Evolutionary conservation across 306 rosid genomes (phyloP), one percentile per base, ranked within the genome.

Genomic region (Quercus glauca): DNA sequence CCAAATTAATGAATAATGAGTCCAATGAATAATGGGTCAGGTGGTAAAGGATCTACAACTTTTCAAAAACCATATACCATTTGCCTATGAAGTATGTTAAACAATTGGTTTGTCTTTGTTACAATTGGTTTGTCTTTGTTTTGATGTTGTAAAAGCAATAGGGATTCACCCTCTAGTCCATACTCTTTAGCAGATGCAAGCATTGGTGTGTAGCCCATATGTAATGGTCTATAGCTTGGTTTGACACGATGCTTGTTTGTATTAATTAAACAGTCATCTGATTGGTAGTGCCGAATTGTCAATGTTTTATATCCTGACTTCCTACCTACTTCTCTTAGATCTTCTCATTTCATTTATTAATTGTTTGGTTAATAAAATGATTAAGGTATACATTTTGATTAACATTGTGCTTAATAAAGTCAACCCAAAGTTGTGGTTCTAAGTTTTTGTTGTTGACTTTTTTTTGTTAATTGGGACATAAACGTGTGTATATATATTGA

Each of bases 371-470:
- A 33, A 59, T 59, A 75, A 60, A 17, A 59, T 19, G 9, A 69
- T 35, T 71, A n/a, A 63, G 45, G 80, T 55, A 57, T 71, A 58
- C 59, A 35, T 37, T 64, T 31, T 74, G 83, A 83, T 70, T 67
- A 37, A 37, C 45, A 7, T 37, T 37, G 3, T 7, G 45, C 8
- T 7, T 7, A 37, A 49, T 49, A 49, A 10, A 49, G 53, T 49
- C 53, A 49, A 49, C 53, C 17, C 53, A 49, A 49, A 49, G 53
- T 49, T 49, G 14, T 49, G 17, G 4, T 11, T 10, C 52, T 10
- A 45, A 15, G 45, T 8, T 41, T 37, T 41, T 41, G 45, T 41
- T 41, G 45, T 37, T 37, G 45, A 37, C 45, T 37, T 37, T 37
- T 37, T 37, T 37, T 37, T 37, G 45, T 41, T 52, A 74, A 33